Conservation (phyloP, 805 yeast species). For the Candida sonorensis region DNA sequence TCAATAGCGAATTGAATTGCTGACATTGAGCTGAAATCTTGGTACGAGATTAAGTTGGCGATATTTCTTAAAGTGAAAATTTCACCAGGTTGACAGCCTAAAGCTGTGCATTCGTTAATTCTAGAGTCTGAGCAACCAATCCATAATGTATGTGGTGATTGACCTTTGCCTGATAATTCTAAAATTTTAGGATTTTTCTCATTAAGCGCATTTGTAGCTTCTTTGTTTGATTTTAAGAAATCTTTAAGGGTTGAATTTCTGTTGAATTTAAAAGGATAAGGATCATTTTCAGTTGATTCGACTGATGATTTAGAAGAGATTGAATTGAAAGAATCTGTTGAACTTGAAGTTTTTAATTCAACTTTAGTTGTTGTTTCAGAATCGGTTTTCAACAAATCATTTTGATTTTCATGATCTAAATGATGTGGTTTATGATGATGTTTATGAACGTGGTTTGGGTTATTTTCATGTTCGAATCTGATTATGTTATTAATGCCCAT, state of each 20-base stretch:
- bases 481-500: slow-evolving; percentile 22
- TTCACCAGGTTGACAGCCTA: slow-evolving; percentile 83
- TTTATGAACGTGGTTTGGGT: slow-evolving; percentile 5
- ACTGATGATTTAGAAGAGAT: slow-evolving; percentile 3
- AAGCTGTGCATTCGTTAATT: slow-evolving; percentile 69
- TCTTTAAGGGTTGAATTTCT: slow-evolving; percentile 44
- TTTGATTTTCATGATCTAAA: no score
- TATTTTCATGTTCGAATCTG: slow-evolving; percentile 20
- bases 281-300: slow-evolving; percentile 5
- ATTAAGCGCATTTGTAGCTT: slow-evolving; percentile 39
- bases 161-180: slow-evolving; percentile 69
- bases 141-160: slow-evolving; percentile 89
- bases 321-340: slow-evolving; percentile 4
- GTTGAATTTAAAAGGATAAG: slow-evolving; percentile 36
- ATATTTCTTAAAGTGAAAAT: slow-evolving; percentile 83
- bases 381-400: no score
- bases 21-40: slow-evolving; percentile 68
- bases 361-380: no score
- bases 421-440: slow-evolving; percentile 6
- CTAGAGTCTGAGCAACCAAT: slow-evolving; percentile 93
- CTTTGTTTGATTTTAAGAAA: slow-evolving; percentile 40
- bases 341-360: no score
- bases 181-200: slow-evolving; percentile 50
- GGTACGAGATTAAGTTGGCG: slow-evolving; percentile 67
- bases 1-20: slow-evolving; percentile 86